phyloP scores from a whole-genome alignment of 2,329 filamentous ascomycete genomes.

The Diaporthe velutina region DNA sequence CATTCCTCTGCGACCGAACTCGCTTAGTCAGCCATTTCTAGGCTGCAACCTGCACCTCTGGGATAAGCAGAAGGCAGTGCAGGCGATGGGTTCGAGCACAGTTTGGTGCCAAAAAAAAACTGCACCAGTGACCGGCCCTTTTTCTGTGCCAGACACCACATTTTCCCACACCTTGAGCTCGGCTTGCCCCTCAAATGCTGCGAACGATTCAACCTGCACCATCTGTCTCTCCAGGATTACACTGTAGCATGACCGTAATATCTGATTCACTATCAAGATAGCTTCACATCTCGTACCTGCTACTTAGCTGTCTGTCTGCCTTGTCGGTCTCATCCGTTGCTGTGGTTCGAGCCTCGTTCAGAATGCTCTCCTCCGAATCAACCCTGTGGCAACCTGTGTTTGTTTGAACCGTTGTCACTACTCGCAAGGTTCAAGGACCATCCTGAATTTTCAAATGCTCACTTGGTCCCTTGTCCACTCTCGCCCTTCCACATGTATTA shows the following conservation, averaged over 20 bases:
- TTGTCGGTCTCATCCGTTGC: no score
- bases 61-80: neutral
- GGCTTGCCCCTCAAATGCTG: neutral
- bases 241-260: neutral
- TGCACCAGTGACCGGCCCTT: no score
- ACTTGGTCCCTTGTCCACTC: no score
- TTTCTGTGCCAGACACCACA: neutral
- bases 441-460: no score
- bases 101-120: neutral
- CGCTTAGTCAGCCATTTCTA: neutral
- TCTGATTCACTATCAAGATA: neutral
- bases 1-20: neutral
- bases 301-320: neutral
- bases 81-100: conserved; percentile 9
- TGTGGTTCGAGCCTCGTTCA: neutral
- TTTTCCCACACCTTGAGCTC: neutral
- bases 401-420: no score
- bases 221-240: neutral
- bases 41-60: neutral
- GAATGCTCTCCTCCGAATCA: no score
- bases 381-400: no score
- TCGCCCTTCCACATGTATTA: no score
- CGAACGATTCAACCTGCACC: neutral
- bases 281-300: neutral
- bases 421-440: no score